These are phyloP conservation scores for Lactifluus hygrophoroides DNA, from an alignment of 768 basidiomycete genomes.

Conservation along the genomic window DNA sequence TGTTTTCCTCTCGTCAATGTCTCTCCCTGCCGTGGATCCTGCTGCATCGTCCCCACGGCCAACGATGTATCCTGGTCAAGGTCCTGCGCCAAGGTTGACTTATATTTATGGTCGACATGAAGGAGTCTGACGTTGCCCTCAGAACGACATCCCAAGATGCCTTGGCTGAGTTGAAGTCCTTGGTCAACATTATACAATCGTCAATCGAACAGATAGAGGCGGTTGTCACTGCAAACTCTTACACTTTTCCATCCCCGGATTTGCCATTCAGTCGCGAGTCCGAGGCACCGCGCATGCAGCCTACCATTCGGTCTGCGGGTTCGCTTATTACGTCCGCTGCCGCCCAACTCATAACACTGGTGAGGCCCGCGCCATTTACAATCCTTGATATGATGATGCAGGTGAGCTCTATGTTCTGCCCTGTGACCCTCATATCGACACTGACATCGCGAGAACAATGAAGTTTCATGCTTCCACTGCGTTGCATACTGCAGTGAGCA, in stretches of 20 bases:
- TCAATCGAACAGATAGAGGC: conserved; percentile 1
- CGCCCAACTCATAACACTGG: neutral
- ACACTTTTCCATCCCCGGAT: neutral
- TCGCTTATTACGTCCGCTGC: conserved; percentile 5
- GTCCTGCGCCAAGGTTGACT: too few relatives aligned
- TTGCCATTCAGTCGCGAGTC: neutral
- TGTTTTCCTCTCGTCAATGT: too few relatives aligned
- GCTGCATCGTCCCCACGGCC: too few relatives aligned
- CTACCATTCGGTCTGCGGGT: neutral
- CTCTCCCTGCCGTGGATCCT: too few relatives aligned
- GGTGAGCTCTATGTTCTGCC: neutral
- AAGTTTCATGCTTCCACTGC: neutral
- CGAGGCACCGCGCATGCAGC: conserved; percentile 1
- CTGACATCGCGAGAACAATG: neutral
- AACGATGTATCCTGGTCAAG: too few relatives aligned
- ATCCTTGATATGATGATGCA: neutral
- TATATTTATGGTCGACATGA: too few relatives aligned
- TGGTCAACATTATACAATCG: conserved; percentile 4
- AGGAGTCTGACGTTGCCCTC: too few relatives aligned
- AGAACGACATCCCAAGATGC: neutral
- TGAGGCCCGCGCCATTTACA: neutral
- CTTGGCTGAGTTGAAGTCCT: conserved; percentile 2
- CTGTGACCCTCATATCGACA: neutral
- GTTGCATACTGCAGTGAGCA: neutral
- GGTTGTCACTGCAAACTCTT: neutral